Percentiles rank a stretch among this genome's conserved stretches.
phyloP scores from a whole-genome alignment of 768 basidiomycete genomes.

The Pisolithus marmoratus region DNA sequence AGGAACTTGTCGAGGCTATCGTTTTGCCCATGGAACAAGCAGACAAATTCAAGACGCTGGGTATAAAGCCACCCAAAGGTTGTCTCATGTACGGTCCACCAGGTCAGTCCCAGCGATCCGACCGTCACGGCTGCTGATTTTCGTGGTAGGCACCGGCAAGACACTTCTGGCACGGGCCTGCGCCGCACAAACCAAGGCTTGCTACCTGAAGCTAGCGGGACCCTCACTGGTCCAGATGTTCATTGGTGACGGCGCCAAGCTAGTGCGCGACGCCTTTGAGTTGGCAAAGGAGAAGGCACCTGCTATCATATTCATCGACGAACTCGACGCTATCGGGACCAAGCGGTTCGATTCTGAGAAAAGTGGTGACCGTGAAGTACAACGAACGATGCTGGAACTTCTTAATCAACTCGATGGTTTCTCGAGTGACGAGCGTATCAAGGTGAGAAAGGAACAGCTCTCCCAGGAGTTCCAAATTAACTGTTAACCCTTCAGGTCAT shows the following conservation, averaged over 20 bases:
- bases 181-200: conserved; percentile 96
- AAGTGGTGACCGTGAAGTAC: conserved; percentile 98
- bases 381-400: conserved; percentile 98
- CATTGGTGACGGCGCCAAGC: conserved; percentile 98
- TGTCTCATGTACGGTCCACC: conserved; percentile 99
- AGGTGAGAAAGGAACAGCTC: conserved; percentile 43
- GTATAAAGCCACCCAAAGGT: conserved; percentile 96
- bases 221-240: conserved; percentile 99
- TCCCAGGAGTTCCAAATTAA: conserved; percentile 1
- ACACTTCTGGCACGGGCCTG: conserved; percentile 96
- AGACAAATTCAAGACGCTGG: conserved; percentile 97
- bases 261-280: conserved; percentile 97
- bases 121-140: neutral
- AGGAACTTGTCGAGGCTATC: conserved; percentile 96
- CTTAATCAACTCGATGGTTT: conserved; percentile 98
- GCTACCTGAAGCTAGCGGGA: conserved; percentile 95
- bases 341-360: conserved; percentile 99
- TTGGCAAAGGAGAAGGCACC: conserved; percentile 98
- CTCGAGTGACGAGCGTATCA: conserved; percentile 94
- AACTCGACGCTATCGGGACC: conserved; percentile 97
- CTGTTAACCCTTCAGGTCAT: conserved; percentile 62
- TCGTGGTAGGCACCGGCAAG: conserved; percentile 81
- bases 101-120: conserved; percentile 43
- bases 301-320: conserved; percentile 99
- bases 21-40: conserved; percentile 98